Base-by-base conservation (phyloP, 495 filamentous ascomycete genomes). In the Tuber melanosporum region DNA sequence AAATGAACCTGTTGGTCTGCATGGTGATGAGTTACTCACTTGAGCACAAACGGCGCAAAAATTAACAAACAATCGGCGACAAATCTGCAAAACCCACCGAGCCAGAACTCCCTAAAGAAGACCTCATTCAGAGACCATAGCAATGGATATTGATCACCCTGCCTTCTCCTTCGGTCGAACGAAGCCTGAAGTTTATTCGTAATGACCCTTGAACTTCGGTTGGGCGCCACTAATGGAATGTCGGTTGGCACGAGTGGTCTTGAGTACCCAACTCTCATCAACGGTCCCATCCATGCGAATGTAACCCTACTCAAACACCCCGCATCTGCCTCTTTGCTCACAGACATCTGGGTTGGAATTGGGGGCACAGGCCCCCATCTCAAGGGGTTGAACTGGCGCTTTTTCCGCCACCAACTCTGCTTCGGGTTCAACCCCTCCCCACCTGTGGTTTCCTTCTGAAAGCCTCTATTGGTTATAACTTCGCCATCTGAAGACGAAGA, bases 191-290 rank as follows among this genome's bases (percentile, higher is more conserved):
- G 84, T 80, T 89, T 91, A 12, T 84, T 83, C 15, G 91, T 89
- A 81, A 97, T 82, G 7, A 89, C 83, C 39, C 93, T 89, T 57
- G 91, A 90, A n/a, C 88, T 86, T 62, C 95, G 88, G 74, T 91
- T 83, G 0, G 94, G 94, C 78, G 97, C 97, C 71, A 98, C 92
- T 1, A 86, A 86, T 90, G 94, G 97, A 75, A 98, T 90, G 82
- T 98, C 95, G 82, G 91, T 91, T 49, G 90, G 85, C 79, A 97
- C 92, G 10, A 98, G 88, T 19, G 91, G 90, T 15, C 95, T 91
- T 81, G 93, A 89, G 83, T 97, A 98, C 26, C 95, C 95, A 71
- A 87, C 90, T 78, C 75, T 85, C 91, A 93, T 93, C 73, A 93
- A 74, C 0, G 90, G 89, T 2, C 87, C 86, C 84, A 93, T 89